Evolutionary conservation across 129 eudicot species (phyloP).

Genomic region (Logfia minima): DNA sequence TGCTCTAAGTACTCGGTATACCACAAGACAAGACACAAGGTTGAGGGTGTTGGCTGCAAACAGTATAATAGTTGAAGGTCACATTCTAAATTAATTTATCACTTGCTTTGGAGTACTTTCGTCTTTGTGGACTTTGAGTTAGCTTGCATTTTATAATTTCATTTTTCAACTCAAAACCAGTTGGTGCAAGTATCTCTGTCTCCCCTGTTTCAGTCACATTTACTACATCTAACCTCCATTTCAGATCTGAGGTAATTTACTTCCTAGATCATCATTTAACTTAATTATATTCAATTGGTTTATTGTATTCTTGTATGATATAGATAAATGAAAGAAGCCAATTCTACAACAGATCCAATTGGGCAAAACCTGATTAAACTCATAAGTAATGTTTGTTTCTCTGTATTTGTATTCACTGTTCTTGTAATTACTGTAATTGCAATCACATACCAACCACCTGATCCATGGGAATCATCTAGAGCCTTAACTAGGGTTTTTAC

Average conservation of each 20-base stretch:
- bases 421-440: slow-evolving; percentile 86
- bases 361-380: slow-evolving; percentile 85
- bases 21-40: no score
- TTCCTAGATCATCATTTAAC: neutral
- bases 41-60: neutral
- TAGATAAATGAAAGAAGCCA: slow-evolving; percentile 62
- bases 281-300: neutral
- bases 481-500: slow-evolving; percentile 85
- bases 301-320: slow-evolving; percentile 10
- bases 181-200: slow-evolving; percentile 29
- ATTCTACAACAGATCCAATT: slow-evolving; percentile 74
- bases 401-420: slow-evolving; percentile 85
- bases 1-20: no score
- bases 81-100: slow-evolving; percentile 18
- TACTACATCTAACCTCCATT: slow-evolving; percentile 6
- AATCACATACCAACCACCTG: slow-evolving; percentile 94
- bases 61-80: neutral
- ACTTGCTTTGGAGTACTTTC: slow-evolving; percentile 32
- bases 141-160: neutral
- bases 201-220: neutral
- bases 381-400: slow-evolving; percentile 95
- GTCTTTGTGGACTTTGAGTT: neutral
- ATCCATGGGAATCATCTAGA: slow-evolving; percentile 95
- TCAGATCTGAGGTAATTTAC: slow-evolving; percentile 31
- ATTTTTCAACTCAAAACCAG: slow-evolving; percentile 19